Evolutionary conservation across 257 asterid species (phyloP), one percentile per base, ranked within the genome.

Genomic region (Solanum lycopersicoides): DNA sequence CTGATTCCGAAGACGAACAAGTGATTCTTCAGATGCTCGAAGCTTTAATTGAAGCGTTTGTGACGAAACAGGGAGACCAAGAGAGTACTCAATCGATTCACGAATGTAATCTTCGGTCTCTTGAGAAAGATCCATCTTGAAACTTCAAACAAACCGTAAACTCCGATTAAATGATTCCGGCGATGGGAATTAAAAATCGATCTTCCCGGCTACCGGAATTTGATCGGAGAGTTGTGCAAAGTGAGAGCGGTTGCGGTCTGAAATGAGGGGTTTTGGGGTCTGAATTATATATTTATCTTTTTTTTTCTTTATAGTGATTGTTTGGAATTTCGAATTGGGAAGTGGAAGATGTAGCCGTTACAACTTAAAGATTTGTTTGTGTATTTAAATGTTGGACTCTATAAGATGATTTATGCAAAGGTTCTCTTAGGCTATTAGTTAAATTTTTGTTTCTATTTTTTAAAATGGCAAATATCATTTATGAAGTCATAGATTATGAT

Each of bases 41-140:
- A 97, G 93, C 89, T 97, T 97, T 23, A 87, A 91, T 83, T 90
- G 92, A 41, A 97, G 95, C 25, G 98, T 90, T 23, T 86, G 89
- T 9, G 89, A 59, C 8, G 99, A 92, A 18, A 94, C 96, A 42
- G 94, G 92, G 44, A 97, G 96, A 47, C 99, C 99, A 45, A 96
- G 87, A 23, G 91, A 84, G 86, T 94, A 89, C 82, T 97, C 94
- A 83, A 96, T 95, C 59, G 97, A 93, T 91, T 93, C 97, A 60
- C 98, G 93, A 53, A 97, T 90, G 90, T 96, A 97, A 89, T 93
- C 95, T 5, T 94, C 97, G 30, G 94, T 93, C 92, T 94, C 98
- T 89, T 91, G 92, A 13, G 97, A 90, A 83, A 97, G 88, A 89
- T 93, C 98, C 99, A 97, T 95, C 25, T 25, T 9, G 72, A 83